Evolutionary conservation across 2,329 filamentous ascomycete species (phyloP).

Genomic region (Arthrobotrys megalospora): DNA sequence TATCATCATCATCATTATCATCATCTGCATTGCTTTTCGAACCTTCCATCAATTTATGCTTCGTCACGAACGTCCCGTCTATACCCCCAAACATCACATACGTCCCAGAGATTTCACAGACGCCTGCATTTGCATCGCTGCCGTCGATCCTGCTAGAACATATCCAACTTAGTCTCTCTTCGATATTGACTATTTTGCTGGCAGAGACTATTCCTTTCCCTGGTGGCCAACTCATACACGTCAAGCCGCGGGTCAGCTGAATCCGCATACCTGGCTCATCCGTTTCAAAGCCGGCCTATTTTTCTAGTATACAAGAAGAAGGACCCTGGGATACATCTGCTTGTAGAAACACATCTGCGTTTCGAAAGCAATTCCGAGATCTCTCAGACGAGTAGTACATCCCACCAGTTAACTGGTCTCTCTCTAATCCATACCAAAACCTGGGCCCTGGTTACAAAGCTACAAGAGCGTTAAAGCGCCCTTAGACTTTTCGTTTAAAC

Average conservation of each 20-base stretch:
- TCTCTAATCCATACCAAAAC: conserved; percentile 48
- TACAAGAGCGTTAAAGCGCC: conserved; percentile 50
- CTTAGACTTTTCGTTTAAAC: conserved; percentile 57
- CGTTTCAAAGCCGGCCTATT: conserved; percentile 35
- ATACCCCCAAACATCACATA: conserved; percentile 39
- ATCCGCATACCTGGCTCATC: conserved; percentile 52
- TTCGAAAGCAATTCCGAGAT: conserved; percentile 58
- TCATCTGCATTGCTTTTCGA: conserved; percentile 59
- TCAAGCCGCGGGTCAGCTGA: conserved; percentile 61
- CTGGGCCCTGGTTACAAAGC: conserved; percentile 39
- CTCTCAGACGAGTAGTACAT: conserved; percentile 52
- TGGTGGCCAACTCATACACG: conserved; percentile 60
- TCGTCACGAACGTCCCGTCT: conserved; percentile 57
- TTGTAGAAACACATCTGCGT: conserved; percentile 59
- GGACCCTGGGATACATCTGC: conserved; percentile 36
- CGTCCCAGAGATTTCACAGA: conserved; percentile 42
- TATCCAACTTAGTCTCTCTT: conserved; percentile 41
- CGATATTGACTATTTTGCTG: conserved; percentile 54
- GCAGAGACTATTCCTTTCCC: conserved; percentile 49
- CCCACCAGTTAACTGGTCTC: conserved; percentile 56
- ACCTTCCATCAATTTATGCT: conserved; percentile 54
- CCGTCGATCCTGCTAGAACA: conserved; percentile 54
- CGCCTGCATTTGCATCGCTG: conserved; percentile 60
- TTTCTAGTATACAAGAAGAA: conserved; percentile 54
- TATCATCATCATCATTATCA: conserved; percentile 58